Percentiles rank a stretch among this genome's conserved stretches.
phyloP scores from a whole-genome alignment of 1,139 yeast species.

The Entelexis sorbosivorans region DNA sequence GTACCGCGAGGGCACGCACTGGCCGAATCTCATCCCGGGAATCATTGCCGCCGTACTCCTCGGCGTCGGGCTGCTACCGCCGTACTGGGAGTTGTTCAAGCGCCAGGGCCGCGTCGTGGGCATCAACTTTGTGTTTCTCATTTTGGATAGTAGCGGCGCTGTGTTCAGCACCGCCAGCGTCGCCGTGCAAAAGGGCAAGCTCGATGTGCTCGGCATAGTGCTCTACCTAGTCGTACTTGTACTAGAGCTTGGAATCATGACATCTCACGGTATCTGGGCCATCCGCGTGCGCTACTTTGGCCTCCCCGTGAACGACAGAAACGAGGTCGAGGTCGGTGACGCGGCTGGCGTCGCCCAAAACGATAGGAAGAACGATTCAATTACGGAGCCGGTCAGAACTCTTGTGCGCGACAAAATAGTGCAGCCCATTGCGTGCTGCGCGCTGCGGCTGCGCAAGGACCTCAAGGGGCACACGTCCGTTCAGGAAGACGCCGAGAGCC shows the following conservation, averaged over 20 bases:
- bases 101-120: conserved; percentile 80
- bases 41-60: conserved; percentile 64
- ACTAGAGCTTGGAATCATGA: conserved; percentile 66
- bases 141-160: conserved; percentile 76
- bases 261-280: conserved; percentile 63
- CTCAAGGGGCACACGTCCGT: neutral
- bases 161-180: conserved; percentile 55
- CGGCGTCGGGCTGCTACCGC: conserved; percentile 74
- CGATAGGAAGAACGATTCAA: conserved; percentile 8
- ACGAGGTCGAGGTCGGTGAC: conserved; percentile 6
- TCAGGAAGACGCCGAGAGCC: neutral
- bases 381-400: conserved; percentile 7
- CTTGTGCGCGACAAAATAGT: conserved; percentile 8
- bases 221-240: conserved; percentile 61
- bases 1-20: conserved; percentile 42
- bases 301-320: conserved; percentile 9
- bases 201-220: conserved; percentile 70
- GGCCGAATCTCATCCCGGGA: conserved; percentile 78
- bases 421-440: conserved; percentile 7
- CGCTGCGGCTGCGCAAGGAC: neutral
- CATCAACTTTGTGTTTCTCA: conserved; percentile 67
- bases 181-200: conserved; percentile 28
- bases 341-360: conserved; percentile 4
- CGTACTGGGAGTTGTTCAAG: conserved; percentile 72
- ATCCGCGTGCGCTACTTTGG: conserved; percentile 31